Evolutionary conservation across 2,329 filamentous ascomycete genomes (phyloP).

Genomic region (Calonectria pseudoturangicola): DNA sequence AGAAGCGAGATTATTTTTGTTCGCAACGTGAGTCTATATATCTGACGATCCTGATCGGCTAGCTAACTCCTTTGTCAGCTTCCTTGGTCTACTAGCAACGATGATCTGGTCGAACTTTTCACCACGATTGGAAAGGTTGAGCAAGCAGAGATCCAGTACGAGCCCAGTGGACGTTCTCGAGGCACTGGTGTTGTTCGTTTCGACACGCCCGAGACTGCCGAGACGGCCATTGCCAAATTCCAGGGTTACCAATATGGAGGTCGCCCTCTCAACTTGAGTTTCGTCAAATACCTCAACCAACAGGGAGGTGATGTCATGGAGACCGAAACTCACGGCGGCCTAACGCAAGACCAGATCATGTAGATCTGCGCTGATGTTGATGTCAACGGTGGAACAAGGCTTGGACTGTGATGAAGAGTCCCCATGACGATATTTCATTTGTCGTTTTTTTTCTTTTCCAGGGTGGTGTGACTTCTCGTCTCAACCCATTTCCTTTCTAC

Average conservation of each 20-base stretch:
- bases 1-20: slow-evolving; percentile 92
- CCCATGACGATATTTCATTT: slow-evolving; percentile 39
- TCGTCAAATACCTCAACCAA: slow-evolving; percentile 91
- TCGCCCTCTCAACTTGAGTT: slow-evolving; percentile 93
- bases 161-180: slow-evolving; percentile 94
- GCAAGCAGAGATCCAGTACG: slow-evolving; percentile 99
- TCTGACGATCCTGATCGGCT: background rate
- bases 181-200: slow-evolving; percentile 98
- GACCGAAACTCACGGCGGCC: slow-evolving; percentile 81
- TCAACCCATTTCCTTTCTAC: slow-evolving; percentile 47
- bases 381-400: slow-evolving; percentile 37
- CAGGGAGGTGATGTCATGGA: slow-evolving; percentile 86
- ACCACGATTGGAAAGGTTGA: slow-evolving; percentile 98
- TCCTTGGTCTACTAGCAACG: slow-evolving; percentile 99
- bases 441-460: slow-evolving; percentile 12
- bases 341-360: slow-evolving; percentile 99
- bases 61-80: slow-evolving; percentile 74
- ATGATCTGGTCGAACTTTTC: slow-evolving; percentile 96
- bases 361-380: slow-evolving; percentile 63
- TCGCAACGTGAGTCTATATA: slow-evolving; percentile 85
- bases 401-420: slow-evolving; percentile 32
- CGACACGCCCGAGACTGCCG: slow-evolving; percentile 86
- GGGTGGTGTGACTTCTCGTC: slow-evolving; percentile 32
- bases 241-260: slow-evolving; percentile 98
- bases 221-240: slow-evolving; percentile 97